Conservation (phyloP, 352 stramenopile genomes). For the Pythium dissotocum region DNA sequence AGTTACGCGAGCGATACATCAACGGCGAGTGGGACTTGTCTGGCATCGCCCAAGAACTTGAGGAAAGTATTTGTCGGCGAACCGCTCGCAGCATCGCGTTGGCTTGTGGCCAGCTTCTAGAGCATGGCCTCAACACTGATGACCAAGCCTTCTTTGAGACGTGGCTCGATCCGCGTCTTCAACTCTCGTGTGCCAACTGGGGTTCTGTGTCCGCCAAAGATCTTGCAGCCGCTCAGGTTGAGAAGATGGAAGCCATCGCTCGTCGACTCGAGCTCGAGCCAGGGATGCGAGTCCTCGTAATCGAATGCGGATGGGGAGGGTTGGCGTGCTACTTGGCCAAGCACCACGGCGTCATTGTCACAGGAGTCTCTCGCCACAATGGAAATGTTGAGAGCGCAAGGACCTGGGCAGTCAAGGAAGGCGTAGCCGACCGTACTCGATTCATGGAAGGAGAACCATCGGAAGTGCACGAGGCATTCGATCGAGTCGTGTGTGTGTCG, state of each 20-base stretch:
- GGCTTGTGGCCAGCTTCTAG: neutral
- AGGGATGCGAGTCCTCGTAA: constrained; percentile 76
- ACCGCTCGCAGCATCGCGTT: neutral
- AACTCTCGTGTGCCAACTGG: constrained; percentile 58
- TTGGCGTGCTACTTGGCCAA: constrained; percentile 79
- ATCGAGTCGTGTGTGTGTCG: neutral
- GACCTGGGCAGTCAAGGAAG: constrained; percentile 55
- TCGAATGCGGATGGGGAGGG: constrained; percentile 83
- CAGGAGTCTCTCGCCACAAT: constrained; percentile 82
- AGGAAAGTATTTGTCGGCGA: neutral
- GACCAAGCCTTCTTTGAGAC: constrained; percentile 78
- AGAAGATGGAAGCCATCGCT: constrained; percentile 81
- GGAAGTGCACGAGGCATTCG: neutral
- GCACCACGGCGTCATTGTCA: constrained; percentile 74
- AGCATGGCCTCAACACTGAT: constrained; percentile 53
- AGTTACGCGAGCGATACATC: neutral
- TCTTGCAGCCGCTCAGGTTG: constrained; percentile 65
- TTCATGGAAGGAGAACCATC: neutral
- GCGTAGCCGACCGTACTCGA: constrained; percentile 20
- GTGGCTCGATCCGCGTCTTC: constrained; percentile 77
- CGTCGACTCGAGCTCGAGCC: constrained; percentile 69
- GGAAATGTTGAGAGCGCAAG: constrained; percentile 74
- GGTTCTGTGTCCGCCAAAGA: constrained; percentile 51
- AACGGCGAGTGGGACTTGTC: neutral
- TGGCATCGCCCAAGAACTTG: neutral